Conservation (phyloP, 2,329 filamentous ascomycete genomes). For the Fusarium chaquense region DNA sequence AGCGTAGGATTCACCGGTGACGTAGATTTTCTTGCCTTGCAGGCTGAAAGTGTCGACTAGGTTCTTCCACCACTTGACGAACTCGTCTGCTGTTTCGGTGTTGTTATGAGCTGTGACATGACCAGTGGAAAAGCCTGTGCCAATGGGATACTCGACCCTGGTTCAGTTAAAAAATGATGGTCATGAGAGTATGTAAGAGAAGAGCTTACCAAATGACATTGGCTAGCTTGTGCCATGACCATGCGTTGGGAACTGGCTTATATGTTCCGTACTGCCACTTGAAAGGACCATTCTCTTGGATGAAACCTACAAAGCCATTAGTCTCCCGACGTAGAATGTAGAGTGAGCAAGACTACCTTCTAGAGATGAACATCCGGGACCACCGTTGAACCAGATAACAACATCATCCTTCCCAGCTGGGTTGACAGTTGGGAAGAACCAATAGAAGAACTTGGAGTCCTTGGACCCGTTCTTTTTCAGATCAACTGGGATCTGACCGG, state of each 20-base stretch:
- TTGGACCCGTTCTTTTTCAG: conserved; percentile 18
- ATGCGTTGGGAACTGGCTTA: conserved; percentile 15
- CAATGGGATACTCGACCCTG: conserved; percentile 25
- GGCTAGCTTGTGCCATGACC: conserved; percentile 26
- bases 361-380: conserved; percentile 24
- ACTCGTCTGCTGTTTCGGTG: conserved; percentile 13
- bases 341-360: not conserved
- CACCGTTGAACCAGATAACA: conserved; percentile 42
- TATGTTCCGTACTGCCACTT: conserved; percentile 26
- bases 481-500: conserved; percentile 23
- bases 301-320: not conserved
- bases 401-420: conserved; percentile 42
- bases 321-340: accelerated
- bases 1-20: conserved; percentile 20
- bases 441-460: conserved; percentile 41
- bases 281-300: conserved; percentile 24
- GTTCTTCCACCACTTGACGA: conserved; percentile 25
- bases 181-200: too few species aligned
- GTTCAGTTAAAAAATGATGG: accelerated
- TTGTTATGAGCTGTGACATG: conserved; percentile 24
- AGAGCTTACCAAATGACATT: conserved; percentile 2
- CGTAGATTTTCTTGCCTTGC: conserved; percentile 1
- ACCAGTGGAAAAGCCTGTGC: conserved; percentile 15
- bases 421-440: conserved; percentile 43
- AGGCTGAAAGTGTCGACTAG: conserved; percentile 19